Base-by-base conservation (phyloP, 371 early-diverging fungal species). In the Fennellomyces sp. region DNA sequence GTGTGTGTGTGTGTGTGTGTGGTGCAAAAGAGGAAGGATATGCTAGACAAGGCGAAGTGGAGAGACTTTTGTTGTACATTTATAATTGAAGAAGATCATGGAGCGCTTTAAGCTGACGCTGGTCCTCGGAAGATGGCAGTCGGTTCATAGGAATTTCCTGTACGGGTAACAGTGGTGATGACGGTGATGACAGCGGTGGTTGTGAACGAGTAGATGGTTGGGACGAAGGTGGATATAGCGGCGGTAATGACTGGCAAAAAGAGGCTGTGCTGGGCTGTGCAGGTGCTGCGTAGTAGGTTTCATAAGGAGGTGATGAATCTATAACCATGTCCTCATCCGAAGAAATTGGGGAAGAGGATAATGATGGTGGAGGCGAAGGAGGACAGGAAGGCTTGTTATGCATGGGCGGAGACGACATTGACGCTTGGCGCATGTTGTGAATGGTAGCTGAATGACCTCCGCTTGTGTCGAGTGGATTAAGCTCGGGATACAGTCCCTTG, bases 401-500 rank as follows among this genome's bases (percentile, higher is more conserved):
- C 25, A 36, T 13, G 19, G 55, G 19, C 39, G 55, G 35, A 36
- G 55, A 21, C 15, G 55, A 54, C 23, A 54, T 15, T 13, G 55
- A 54, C 30, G 60, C 45, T n/a, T 63, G 63, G 41, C 66, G 72
- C 72, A 76, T 72, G 53, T 63, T 68, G 45, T 72, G 72, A n/a
- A 80, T 45, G 12, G 78, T 69, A 29, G 81, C 72, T n/a, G 78
- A 70, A 50, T 73, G 78, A 15, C 76, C 76, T 27, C 76, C 76
- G 58, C 76, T 70, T 21, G 75, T 75, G 41, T 81, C 81, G 17
- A 81, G 47, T 21, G 79, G 74, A 42, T 76, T 81, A 13, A 78
- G 55, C 51, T 88, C 88, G 25, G 87, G 88, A 65, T 88, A 88
- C 19, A 87, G 59, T 6, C 87, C 87, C 56, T 83, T 87, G 17